phyloP scores from a whole-genome alignment of 2,329 filamentous ascomycete genomes.

The Botrytis galanthina region DNA sequence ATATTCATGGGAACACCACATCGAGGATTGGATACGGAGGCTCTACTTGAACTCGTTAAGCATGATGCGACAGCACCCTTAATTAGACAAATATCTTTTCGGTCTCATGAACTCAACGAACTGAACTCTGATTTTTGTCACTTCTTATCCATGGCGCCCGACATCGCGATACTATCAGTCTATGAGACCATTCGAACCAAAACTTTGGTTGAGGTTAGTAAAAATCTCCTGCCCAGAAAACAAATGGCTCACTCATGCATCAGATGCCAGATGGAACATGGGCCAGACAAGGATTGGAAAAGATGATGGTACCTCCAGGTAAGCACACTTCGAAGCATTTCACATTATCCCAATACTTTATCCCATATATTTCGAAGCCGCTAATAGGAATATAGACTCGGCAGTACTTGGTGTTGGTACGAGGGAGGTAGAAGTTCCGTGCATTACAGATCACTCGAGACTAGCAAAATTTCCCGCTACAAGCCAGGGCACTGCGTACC shows the following conservation, averaged over 20 bases:
- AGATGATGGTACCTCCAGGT: slow-evolving; percentile 21
- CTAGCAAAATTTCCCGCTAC: slow-evolving; percentile 16
- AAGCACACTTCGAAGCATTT: background rate
- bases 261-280: slow-evolving; percentile 19
- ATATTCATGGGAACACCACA: slow-evolving; percentile 35
- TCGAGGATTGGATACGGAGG: slow-evolving; percentile 29
- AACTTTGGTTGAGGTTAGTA: slow-evolving; percentile 24
- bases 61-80: slow-evolving; percentile 24
- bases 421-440: slow-evolving; percentile 19
- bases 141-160: slow-evolving; percentile 17
- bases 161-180: slow-evolving; percentile 28
- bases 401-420: slow-evolving; percentile 17
- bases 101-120: slow-evolving; percentile 25
- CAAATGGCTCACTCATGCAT: background rate
- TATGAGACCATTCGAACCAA: slow-evolving; percentile 28
- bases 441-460: slow-evolving; percentile 18
- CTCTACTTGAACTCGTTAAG: slow-evolving; percentile 29
- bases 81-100: slow-evolving; percentile 28
- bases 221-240: background rate
- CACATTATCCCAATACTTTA: background rate
- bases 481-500: slow-evolving; percentile 19
- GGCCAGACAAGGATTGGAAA: slow-evolving; percentile 17
- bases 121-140: slow-evolving; percentile 27
- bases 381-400: background rate
- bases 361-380: background rate